A percentile compares a stretch with the other conserved stretches of the same genome.
Evolutionary conservation across 1,284 basidiomycete species (phyloP).

Genomic region (Mrakiaceae sp.): DNA sequence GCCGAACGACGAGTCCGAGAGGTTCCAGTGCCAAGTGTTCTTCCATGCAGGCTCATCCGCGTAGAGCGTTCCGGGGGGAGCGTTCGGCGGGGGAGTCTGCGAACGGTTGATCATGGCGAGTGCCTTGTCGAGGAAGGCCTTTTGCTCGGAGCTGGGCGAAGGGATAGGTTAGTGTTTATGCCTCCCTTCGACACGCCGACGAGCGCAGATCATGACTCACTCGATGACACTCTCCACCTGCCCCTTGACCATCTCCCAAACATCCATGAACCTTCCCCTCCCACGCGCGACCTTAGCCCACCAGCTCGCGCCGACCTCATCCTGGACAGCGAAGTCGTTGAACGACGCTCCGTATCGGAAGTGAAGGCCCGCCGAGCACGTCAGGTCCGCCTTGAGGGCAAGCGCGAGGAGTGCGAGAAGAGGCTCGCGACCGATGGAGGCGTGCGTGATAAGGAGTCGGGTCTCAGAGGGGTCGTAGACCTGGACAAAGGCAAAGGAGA

Average conservation of each 20-base stretch:
- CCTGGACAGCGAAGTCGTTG: slow-evolving; percentile 92
- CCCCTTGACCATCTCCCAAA: slow-evolving; percentile 86
- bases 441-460: slow-evolving; percentile 83
- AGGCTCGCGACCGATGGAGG: slow-evolving; percentile 84
- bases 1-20: slow-evolving; percentile 50
- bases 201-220: slow-evolving; percentile 27
- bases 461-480: slow-evolving; percentile 82
- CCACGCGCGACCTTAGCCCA: slow-evolving; percentile 66
- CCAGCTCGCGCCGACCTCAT: slow-evolving; percentile 71
- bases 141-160: slow-evolving; percentile 57
- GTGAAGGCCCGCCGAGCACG: slow-evolving; percentile 87
- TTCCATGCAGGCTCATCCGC: slow-evolving; percentile 85
- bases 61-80: slow-evolving; percentile 42
- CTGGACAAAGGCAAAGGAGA: slow-evolving; percentile 21
- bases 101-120: slow-evolving; percentile 71
- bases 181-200: not conserved
- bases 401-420: slow-evolving; percentile 83
- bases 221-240: slow-evolving; percentile 90
- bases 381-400: slow-evolving; percentile 85
- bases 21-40: slow-evolving; percentile 42
- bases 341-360: slow-evolving; percentile 93
- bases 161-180: not conserved
- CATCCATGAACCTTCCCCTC: slow-evolving; percentile 72
- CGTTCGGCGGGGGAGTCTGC: slow-evolving; percentile 44
- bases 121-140: slow-evolving; percentile 78